Percentiles rank a stretch among this genome's conserved stretches.
phyloP scores from a whole-genome alignment of 2,329 filamentous ascomycete species.

The Shiraia bambusicola region DNA sequence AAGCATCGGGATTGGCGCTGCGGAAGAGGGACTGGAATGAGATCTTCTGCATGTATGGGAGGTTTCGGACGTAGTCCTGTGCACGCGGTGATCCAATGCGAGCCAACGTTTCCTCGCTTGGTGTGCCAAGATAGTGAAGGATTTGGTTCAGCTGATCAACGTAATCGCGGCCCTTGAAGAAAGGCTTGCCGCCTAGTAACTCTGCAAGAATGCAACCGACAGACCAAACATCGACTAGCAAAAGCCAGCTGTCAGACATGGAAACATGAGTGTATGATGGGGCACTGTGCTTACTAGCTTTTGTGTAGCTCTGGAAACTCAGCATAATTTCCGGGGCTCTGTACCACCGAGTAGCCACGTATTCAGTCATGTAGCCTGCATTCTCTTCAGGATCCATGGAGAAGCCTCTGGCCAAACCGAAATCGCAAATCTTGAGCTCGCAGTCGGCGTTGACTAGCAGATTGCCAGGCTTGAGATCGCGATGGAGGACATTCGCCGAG shows the following conservation, averaged over 20 bases:
- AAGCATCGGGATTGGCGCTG: constrained; percentile 90
- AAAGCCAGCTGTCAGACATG: constrained; percentile 22
- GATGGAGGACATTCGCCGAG: constrained; percentile 94
- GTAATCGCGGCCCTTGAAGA: constrained; percentile 99
- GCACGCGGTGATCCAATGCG: constrained; percentile 94
- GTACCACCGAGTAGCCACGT: constrained; percentile 98
- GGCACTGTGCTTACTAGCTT: constrained; percentile 95
- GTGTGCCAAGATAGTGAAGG: constrained; percentile 93
- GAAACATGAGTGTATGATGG: constrained; percentile 5
- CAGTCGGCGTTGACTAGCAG: constrained; percentile 97
- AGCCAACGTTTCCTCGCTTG: constrained; percentile 88
- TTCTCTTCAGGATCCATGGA: constrained; percentile 97
- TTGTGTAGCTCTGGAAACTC: constrained; percentile 99
- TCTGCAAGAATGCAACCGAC: constrained; percentile 97
- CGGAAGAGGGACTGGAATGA: constrained; percentile 87
- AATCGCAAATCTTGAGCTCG: constrained; percentile 99
- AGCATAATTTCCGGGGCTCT: constrained; percentile 98
- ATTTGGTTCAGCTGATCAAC: constrained; percentile 99
- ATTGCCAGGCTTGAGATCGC: constrained; percentile 96
- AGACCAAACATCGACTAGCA: constrained; percentile 93
- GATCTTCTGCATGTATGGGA: constrained; percentile 92
- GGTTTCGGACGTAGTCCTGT: constrained; percentile 96
- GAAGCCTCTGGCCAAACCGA: constrained; percentile 93
- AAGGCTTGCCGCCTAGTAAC: constrained; percentile 90
- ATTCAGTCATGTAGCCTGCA: constrained; percentile 99